Conservation (phyloP, 345 rosid species). For the Moricandia moricandioides region DNA sequence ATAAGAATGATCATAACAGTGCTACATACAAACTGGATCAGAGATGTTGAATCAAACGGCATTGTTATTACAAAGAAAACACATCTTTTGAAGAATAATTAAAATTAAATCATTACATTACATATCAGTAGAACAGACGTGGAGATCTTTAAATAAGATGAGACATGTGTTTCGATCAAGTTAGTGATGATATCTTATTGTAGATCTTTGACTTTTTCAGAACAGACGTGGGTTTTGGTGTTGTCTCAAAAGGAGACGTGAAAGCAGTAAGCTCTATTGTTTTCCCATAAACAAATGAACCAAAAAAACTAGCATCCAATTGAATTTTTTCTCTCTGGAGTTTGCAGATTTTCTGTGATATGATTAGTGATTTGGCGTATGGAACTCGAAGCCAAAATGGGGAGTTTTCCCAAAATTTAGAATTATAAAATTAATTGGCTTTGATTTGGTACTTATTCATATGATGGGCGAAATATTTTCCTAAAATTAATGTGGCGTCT, state of each 20-base stretch:
- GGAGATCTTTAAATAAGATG: not conserved
- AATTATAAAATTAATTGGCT: not conserved
- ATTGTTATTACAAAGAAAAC: not conserved
- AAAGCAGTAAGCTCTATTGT: constrained; percentile 9
- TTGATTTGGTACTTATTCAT: not conserved
- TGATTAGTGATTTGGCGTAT: not conserved
- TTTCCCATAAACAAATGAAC: not conserved
- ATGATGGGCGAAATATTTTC: too few relatives aligned
- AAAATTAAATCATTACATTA: constrained; percentile 6
- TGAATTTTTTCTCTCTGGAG: not conserved
- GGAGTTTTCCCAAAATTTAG: not conserved
- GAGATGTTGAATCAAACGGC: not conserved
- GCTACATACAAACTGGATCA: not conserved
- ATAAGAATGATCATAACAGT: constrained; percentile 13
- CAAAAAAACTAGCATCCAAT: too few relatives aligned
- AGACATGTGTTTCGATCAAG: constrained; percentile 1
- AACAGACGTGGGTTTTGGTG: constrained; percentile 2
- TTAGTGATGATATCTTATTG: not conserved
- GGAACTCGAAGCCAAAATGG: not conserved
- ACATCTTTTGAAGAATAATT: not conserved
- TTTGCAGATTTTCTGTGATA: constrained; percentile 12
- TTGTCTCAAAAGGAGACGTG: not conserved
- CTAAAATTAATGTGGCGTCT: too few relatives aligned
- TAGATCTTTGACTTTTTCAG: constrained; percentile 16
- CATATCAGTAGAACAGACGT: not conserved